Conservation (phyloP, 2,329 filamentous ascomycete species). For the Aschersonia sp. region DNA sequence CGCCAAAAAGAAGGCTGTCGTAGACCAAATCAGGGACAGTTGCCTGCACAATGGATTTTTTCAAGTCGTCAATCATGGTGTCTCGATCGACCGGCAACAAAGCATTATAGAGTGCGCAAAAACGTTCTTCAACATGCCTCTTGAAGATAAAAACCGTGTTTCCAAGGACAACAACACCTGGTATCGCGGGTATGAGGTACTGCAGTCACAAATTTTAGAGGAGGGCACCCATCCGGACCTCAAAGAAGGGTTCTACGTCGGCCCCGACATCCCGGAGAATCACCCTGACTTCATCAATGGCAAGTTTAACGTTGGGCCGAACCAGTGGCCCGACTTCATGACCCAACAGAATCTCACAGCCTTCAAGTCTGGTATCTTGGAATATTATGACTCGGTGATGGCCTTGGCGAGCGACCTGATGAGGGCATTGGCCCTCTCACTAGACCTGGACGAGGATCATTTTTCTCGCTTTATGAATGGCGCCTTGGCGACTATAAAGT, state of each 20-base stretch:
- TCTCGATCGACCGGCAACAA: constrained; percentile 24
- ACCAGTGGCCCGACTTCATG: constrained; percentile 26
- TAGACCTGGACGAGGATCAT: constrained; percentile 24
- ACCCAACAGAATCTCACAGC: constrained; percentile 10
- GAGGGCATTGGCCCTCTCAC: constrained; percentile 24
- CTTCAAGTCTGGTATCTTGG: constrained; percentile 23
- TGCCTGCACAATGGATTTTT: constrained; percentile 37
- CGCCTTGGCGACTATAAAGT: constrained; percentile 26
- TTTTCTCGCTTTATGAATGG: constrained; percentile 29
- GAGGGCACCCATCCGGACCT: constrained; percentile 27
- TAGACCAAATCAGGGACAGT: constrained; percentile 19
- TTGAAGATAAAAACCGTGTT: constrained; percentile 28
- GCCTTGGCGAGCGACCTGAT: constrained; percentile 24
- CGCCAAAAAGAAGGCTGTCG: constrained; percentile 8
- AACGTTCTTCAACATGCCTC: constrained; percentile 32
- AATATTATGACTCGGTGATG: constrained; percentile 24
- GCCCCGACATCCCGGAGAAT: constrained; percentile 22
- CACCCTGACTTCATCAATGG: constrained; percentile 20
- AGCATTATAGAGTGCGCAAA: constrained; percentile 24
- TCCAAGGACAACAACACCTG: constrained; percentile 20
- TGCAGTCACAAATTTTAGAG: constrained; percentile 30
- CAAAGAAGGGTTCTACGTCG: constrained; percentile 25
- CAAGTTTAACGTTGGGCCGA: constrained; percentile 25
- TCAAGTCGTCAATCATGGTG: constrained; percentile 32
- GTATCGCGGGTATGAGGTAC: constrained; percentile 35